Conservation (phyloP, 2,329 filamentous ascomycete species). For the Zopfia rhizophila region DNA sequence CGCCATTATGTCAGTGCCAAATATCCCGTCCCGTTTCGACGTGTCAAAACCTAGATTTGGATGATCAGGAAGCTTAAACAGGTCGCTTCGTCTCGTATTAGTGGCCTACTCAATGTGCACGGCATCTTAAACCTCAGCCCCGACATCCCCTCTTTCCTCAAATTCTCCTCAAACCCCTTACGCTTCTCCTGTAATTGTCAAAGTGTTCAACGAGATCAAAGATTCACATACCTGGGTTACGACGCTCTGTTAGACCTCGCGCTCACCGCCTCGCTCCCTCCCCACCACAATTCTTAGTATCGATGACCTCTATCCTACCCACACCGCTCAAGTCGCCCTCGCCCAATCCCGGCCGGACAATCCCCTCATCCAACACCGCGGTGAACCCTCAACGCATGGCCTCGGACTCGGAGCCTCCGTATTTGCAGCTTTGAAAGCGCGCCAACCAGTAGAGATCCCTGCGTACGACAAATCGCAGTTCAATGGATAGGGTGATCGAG, state of each 20-base stretch:
- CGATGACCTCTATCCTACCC: constrained; percentile 86
- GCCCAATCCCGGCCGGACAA: constrained; percentile 73
- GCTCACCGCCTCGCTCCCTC: constrained; percentile 66
- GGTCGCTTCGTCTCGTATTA: no score
- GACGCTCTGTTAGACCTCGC: constrained; percentile 70
- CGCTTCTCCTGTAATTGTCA: no score
- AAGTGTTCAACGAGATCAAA: no score
- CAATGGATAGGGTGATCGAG: constrained; percentile 79
- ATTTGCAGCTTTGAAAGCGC: constrained; percentile 66
- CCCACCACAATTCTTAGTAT: constrained; percentile 79
- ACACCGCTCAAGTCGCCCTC: constrained; percentile 71
- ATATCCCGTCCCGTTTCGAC: no score
- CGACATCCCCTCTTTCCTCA: constrained; percentile 1
- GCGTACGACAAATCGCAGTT: constrained; percentile 83
- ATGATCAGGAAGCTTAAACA: no score
- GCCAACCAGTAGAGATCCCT: constrained; percentile 69
- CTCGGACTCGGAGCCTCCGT: constrained; percentile 68
- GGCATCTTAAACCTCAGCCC: no score
- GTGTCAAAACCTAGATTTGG: no score
- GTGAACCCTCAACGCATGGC: constrained; percentile 85
- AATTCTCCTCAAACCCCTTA: not conserved
- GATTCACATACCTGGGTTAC: constrained; percentile 60
- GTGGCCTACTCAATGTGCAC: no score
- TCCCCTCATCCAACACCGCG: constrained; percentile 78
- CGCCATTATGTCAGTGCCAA: no score